Percentiles rank a stretch among this genome's conserved stretches.
Evolutionary conservation across 2,329 filamentous ascomycete genomes (phyloP).

Genomic region (Colletotrichum falcatum): DNA sequence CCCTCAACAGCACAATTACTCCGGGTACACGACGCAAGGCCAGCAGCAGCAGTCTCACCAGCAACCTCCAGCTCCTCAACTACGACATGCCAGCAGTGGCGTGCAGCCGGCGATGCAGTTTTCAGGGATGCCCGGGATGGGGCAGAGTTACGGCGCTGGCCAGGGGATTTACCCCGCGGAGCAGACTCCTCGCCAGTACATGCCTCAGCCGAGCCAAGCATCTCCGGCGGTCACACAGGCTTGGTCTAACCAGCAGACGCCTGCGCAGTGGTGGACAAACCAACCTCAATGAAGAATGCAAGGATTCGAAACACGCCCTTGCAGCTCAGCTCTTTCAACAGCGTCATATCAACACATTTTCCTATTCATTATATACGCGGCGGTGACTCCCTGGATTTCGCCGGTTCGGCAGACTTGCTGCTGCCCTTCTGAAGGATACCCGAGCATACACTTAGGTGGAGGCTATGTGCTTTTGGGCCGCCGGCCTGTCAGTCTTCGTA

Average conservation of each 20-base stretch:
- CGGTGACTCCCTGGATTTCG: conserved; percentile 35
- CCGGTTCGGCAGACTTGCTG: conserved; percentile 34
- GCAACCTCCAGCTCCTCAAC: conserved; percentile 69
- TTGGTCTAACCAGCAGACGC: conserved; percentile 72
- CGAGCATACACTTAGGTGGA: conserved; percentile 51
- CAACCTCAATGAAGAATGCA: conserved; percentile 54
- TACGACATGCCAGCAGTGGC: conserved; percentile 67
- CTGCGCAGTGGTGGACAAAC: conserved; percentile 67
- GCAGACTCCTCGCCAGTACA: conserved; percentile 73
- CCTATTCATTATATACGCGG: conserved; percentile 38
- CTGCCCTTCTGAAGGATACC: conserved; percentile 48
- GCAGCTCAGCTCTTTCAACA: conserved; percentile 8
- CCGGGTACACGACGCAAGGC: conserved; percentile 64
- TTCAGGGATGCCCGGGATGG: conserved; percentile 71
- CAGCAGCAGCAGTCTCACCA: conserved; percentile 65
- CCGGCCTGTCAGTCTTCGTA: conserved; percentile 48
- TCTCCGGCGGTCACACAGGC: conserved; percentile 63
- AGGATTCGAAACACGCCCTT: conserved; percentile 1
- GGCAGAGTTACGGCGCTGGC: conserved; percentile 67
- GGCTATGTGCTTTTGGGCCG: conserved; percentile 52
- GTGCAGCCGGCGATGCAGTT: conserved; percentile 72
- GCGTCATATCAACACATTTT: conserved; percentile 36
- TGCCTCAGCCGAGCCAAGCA: conserved; percentile 71
- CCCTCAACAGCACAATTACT: conserved; percentile 64
- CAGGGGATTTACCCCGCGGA: conserved; percentile 72